Evolutionary conservation across 2,329 filamentous ascomycete species (phyloP).

Genomic region (Elsinoe australis): DNA sequence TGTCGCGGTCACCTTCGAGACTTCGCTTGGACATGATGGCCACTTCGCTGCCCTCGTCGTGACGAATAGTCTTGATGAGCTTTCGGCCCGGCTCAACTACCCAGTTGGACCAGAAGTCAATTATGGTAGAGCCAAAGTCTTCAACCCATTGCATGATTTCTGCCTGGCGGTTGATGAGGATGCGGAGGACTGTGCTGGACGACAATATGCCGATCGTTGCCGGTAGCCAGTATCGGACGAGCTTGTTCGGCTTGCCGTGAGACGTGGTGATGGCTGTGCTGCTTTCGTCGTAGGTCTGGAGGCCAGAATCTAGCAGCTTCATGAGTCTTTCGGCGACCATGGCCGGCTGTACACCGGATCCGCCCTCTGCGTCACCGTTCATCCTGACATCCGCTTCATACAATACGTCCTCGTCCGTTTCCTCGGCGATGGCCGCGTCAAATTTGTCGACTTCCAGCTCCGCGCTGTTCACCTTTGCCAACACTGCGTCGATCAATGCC

Average conservation of each 20-base stretch:
- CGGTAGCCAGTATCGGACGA: conserved; percentile 87
- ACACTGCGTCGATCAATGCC: conserved; percentile 75
- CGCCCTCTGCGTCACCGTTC: conserved; percentile 28
- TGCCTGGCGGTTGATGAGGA: conserved; percentile 65
- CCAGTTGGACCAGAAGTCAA: conserved; percentile 96
- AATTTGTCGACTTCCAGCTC: conserved; percentile 50
- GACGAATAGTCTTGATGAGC: conserved; percentile 83
- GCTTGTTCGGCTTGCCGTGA: conserved; percentile 65
- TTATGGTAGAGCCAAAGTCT: conserved; percentile 67
- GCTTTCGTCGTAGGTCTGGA: conserved; percentile 58
- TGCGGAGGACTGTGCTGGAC: conserved; percentile 74
- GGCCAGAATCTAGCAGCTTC: conserved; percentile 57
- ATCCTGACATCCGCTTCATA: conserved; percentile 36
- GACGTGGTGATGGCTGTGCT: conserved; percentile 50
- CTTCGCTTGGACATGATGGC: conserved; percentile 94
- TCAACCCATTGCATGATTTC: conserved; percentile 74
- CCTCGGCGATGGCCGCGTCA: conserved; percentile 49
- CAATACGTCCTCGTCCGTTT: conserved; percentile 46
- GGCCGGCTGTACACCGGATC: conserved; percentile 36
- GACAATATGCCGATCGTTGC: conserved; percentile 64
- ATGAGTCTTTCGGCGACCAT: conserved; percentile 61
- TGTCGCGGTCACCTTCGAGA: conserved; percentile 80
- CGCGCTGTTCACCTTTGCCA: conserved; percentile 60
- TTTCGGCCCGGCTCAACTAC: conserved; percentile 77
- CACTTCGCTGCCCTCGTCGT: conserved; percentile 86